Evolutionary conservation across 2,329 filamentous ascomycete genomes (phyloP).

Genomic region (Sporothrix luriei): DNA sequence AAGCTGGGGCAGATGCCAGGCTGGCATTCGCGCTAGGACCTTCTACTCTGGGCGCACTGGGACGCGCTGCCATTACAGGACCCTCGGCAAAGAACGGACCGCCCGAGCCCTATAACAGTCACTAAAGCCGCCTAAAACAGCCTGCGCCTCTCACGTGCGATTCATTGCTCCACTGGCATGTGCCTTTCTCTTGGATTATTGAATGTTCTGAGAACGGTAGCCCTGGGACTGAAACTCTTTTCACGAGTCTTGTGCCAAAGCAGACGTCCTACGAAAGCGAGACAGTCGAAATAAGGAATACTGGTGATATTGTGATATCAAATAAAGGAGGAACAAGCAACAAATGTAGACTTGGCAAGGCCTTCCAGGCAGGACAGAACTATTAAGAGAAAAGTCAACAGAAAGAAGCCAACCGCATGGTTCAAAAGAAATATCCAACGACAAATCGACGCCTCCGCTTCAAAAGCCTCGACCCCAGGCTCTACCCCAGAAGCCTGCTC

Average conservation of each 20-base stretch:
- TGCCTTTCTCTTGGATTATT: too few relatives aligned
- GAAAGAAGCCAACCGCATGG: background rate
- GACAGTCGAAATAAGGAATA: background rate
- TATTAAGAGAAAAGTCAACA: too few relatives aligned
- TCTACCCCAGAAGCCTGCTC: slow-evolving; percentile 43
- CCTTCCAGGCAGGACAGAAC: background rate
- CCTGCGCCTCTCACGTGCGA: slow-evolving; percentile 11
- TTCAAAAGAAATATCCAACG: background rate
- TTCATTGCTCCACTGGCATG: background rate
- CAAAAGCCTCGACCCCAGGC: background rate
- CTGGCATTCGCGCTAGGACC: slow-evolving; percentile 8
- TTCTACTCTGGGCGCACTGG: background rate
- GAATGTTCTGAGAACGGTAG: too few relatives aligned
- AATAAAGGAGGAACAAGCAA: background rate
- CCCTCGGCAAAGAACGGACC: slow-evolving; percentile 15
- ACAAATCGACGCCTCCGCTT: background rate
- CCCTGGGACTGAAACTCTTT: too few relatives aligned
- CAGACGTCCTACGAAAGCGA: too few relatives aligned
- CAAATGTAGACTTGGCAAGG: background rate
- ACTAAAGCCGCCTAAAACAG: background rate
- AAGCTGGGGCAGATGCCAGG: background rate
- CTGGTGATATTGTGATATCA: background rate
- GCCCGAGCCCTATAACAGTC: background rate
- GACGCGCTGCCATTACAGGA: background rate
- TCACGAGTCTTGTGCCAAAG: too few relatives aligned